These are phyloP conservation scores for Populus trichocarpa DNA, from an alignment of 441 rosid species.

Conservation along the genomic window DNA sequence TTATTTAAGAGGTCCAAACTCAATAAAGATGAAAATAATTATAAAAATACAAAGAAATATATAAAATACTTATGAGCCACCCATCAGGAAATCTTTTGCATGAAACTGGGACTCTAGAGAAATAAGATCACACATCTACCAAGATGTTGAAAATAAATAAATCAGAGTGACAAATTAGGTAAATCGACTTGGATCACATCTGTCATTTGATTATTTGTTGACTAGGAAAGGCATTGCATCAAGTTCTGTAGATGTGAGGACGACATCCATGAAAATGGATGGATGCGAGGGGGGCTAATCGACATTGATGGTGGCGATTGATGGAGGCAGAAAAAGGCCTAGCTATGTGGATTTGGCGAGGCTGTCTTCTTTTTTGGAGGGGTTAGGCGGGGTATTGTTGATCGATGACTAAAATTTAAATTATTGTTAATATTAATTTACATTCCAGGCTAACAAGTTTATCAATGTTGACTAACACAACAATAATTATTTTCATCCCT, in stretches of 20 bases:
- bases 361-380: not conserved
- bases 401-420: no score
- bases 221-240: not conserved
- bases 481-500: no score
- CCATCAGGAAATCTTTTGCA: not conserved
- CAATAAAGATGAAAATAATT: no score
- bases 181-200: not conserved
- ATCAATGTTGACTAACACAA: no score
- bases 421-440: no score
- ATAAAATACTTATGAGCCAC: not conserved
- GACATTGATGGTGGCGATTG: not conserved
- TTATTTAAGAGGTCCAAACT: not conserved
- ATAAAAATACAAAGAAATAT: not conserved
- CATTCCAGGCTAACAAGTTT: no score
- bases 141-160: not conserved
- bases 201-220: not conserved
- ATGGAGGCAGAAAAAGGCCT: not conserved
- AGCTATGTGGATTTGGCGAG: not conserved
- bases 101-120: not conserved
- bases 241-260: not conserved
- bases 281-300: not conserved
- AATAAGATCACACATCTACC: not conserved
- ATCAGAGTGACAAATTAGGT: not conserved
- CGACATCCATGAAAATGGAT: not conserved
- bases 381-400: no score